These are phyloP conservation scores for Aquanectria penicillioides DNA, from an alignment of 2,329 filamentous ascomycete genomes.

Conservation along the genomic window DNA sequence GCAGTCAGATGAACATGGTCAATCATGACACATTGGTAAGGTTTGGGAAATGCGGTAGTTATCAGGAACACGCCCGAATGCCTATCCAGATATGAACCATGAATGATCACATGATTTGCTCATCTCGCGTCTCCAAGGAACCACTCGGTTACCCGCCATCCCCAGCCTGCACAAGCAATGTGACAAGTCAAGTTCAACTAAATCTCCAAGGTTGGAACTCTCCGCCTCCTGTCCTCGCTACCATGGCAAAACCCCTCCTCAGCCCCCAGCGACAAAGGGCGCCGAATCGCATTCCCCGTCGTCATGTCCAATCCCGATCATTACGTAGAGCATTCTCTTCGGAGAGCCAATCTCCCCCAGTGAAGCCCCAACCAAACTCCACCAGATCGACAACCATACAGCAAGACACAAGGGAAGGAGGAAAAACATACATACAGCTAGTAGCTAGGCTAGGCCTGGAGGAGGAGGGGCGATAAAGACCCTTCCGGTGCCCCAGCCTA, in stretches of 20 bases:
- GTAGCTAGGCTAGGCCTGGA: too few relatives aligned
- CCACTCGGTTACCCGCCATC: conserved; percentile 13
- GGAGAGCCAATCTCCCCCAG: too few relatives aligned
- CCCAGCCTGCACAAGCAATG: conserved; percentile 23
- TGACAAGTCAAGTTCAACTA: conserved; percentile 25
- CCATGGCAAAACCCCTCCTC: conserved; percentile 4
- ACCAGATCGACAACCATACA: too few relatives aligned
- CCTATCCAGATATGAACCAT: conserved; percentile 31
- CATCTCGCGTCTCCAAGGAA: conserved; percentile 7
- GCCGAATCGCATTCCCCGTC: too few relatives aligned
- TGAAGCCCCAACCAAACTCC: too few relatives aligned
- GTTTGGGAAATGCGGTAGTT: conserved; percentile 9
- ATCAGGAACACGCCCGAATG: conserved; percentile 26
- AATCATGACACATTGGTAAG: conserved; percentile 4
- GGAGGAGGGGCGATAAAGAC: too few relatives aligned
- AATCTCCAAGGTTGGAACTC: neutral
- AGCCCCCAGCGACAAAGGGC: too few relatives aligned
- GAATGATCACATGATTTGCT: conserved; percentile 31
- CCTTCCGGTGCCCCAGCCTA: too few relatives aligned
- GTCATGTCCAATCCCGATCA: too few relatives aligned
- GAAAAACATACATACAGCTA: too few relatives aligned
- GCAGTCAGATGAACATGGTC: conserved; percentile 5
- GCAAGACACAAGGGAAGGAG: too few relatives aligned
- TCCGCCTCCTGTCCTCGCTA: conserved; percentile 7
- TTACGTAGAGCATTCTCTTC: too few relatives aligned